A percentile compares a stretch with the other conserved stretches of the same genome.
These are phyloP conservation scores for Closterium sp. DNA, from an alignment of 139 green algal species.

Conservation along the genomic window DNA sequence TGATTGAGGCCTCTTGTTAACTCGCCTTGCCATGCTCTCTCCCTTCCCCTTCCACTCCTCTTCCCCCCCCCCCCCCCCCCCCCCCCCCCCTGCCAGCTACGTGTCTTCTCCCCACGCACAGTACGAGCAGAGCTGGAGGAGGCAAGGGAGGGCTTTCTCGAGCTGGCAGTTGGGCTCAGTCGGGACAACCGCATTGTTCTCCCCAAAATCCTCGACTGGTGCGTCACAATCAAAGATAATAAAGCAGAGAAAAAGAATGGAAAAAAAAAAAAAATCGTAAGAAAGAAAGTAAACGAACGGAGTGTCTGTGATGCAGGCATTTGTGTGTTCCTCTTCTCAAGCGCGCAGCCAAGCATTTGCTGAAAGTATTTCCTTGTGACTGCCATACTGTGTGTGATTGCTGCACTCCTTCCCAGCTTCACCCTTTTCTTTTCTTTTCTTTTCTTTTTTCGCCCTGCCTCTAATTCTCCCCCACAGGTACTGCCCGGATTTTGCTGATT, in stretches of 20 bases:
- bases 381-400: background rate
- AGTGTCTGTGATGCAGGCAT: background rate
- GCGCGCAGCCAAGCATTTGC: background rate
- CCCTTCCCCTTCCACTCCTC: too few relatives aligned
- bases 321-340: background rate
- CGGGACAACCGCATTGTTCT: constrained; percentile 18
- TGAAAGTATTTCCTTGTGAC: background rate
- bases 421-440: background rate
- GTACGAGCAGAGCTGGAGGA: background rate
- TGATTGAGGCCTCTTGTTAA: background rate
- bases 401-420: background rate
- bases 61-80: too few relatives aligned
- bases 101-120: too few relatives aligned
- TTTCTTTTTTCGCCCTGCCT: background rate
- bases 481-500: constrained; percentile 14
- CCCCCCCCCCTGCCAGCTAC: too few relatives aligned
- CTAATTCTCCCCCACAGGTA: constrained; percentile 3
- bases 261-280: too few relatives aligned
- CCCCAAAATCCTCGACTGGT: constrained; percentile 38
- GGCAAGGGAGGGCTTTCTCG: background rate
- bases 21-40: too few relatives aligned
- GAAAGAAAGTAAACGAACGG: background rate
- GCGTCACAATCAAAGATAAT: too few relatives aligned
- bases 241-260: too few relatives aligned
- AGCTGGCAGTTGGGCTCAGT: background rate